Evolutionary conservation across 1,284 basidiomycete genomes (phyloP), one percentile per base, ranked within the genome.

Genomic region (Waitea zeae): DNA sequence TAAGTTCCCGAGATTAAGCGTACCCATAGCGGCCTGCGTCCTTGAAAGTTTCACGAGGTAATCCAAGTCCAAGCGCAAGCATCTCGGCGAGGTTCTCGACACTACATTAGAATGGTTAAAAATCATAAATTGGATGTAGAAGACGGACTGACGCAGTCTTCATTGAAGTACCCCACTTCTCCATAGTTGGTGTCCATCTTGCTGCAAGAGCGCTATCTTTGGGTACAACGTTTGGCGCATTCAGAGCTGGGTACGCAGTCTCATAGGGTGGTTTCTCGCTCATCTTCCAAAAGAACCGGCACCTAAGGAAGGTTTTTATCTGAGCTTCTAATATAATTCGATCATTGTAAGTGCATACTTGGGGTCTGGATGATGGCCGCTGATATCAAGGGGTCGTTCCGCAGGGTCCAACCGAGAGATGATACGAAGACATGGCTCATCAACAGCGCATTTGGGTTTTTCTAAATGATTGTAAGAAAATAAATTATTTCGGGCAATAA

Each of bases 251-350:
- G 49, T 76, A 90, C 31, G 64, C 59, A 0, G 83, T 86, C 45
- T 77, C 59, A 45, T 86, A 82, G 1, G 84, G 81, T 0, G 84
- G 81, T 7, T 57, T 57, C 35, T 71, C 63, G 39, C 70, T 65
- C 86, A 90, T 89, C 46, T 70, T 79, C 70, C 84, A 88, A 56
- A 92, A 92, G 64, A 90, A 90, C 44, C 88, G 68, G 49, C 84
- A n/a, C n/a, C n/a, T n/a, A n/a, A n/a, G n/a, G n/a, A n/a, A n/a
- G n/a, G n/a, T n/a, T n/a, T n/a, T n/a, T n/a, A n/a, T n/a, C n/a
- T n/a, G n/a, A n/a, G n/a, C n/a, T n/a, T n/a, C n/a, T n/a, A n/a
- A n/a, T n/a, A n/a, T n/a, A n/a, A n/a, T n/a, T n/a, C n/a, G n/a
- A n/a, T n/a, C n/a, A n/a, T n/a, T n/a, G n/a, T n/a, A n/a, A n/a